These are phyloP conservation scores for Aciculosporium take DNA, from an alignment of 2,329 filamentous ascomycete species.

Conservation along the genomic window DNA sequence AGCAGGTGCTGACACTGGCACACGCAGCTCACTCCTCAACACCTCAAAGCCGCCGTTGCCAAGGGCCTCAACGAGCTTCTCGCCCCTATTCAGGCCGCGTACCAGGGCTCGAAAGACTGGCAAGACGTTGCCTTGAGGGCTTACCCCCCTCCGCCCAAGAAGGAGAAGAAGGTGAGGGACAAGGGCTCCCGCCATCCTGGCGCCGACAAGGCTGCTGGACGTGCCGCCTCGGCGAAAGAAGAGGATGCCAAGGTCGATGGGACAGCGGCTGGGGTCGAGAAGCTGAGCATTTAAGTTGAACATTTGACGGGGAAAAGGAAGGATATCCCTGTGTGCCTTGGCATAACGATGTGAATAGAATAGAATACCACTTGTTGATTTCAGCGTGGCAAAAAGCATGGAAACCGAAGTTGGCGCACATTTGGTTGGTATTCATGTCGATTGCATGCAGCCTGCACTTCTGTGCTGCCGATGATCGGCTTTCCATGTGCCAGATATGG, in stretches of 20 bases:
- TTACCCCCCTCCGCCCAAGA: slow-evolving; percentile 62
- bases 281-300: slow-evolving; percentile 4
- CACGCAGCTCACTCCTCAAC: slow-evolving; percentile 59
- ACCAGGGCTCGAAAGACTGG: slow-evolving; percentile 60
- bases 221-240: neutral
- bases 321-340: neutral
- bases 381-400: neutral
- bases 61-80: slow-evolving; percentile 60
- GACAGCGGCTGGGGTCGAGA: slow-evolving; percentile 3
- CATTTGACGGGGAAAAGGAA: neutral
- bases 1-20: neutral
- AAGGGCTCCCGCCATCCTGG: slow-evolving; percentile 54
- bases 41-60: slow-evolving; percentile 72
- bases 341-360: too few relatives aligned
- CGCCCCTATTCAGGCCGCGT: slow-evolving; percentile 63
- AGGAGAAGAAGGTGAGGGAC: slow-evolving; percentile 66
- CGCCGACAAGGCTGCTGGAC: neutral
- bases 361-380: too few relatives aligned
- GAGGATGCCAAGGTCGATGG: slow-evolving; percentile 2
- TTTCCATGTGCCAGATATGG: too few relatives aligned
- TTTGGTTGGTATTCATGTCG: too few relatives aligned
- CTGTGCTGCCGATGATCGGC: neutral
- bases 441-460: too few relatives aligned
- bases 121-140: slow-evolving; percentile 54
- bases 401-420: neutral